phyloP scores from a whole-genome alignment of 306 rosid species.

The Adenanthera pavonina region DNA sequence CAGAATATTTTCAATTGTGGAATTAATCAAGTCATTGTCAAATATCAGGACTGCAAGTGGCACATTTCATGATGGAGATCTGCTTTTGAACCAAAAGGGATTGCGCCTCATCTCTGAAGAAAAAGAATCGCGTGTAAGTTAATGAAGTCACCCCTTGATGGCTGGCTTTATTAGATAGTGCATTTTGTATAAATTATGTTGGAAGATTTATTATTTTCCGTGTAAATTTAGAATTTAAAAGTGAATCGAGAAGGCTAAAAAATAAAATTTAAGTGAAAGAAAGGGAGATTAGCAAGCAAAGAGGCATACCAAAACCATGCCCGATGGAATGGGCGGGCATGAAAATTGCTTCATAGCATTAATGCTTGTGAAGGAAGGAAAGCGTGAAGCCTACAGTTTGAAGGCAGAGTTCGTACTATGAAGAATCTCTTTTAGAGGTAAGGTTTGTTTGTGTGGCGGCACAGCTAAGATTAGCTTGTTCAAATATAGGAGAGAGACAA shows the following conservation, averaged over 20 bases:
- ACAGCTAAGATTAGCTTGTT: background rate
- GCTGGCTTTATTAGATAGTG: background rate
- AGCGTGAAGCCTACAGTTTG: background rate
- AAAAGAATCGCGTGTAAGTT: conserved; percentile 65
- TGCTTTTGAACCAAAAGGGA: conserved; percentile 81
- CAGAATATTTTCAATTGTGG: conserved; percentile 5
- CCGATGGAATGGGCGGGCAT: background rate
- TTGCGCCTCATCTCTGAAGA: conserved; percentile 85
- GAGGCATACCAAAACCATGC: background rate
- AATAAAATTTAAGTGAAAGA: background rate
- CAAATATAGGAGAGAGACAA: background rate
- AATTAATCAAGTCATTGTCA: conserved; percentile 32
- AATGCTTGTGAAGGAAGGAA: background rate
- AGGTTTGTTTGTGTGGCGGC: background rate
- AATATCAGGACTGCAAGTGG: conserved; percentile 68
- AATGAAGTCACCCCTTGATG: conserved; percentile 1
- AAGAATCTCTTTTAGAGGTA: background rate
- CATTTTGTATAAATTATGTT: conserved; percentile 14
- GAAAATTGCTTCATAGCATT: background rate
- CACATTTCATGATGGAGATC: conserved; percentile 93
- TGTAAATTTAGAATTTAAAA: background rate
- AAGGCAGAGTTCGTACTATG: background rate
- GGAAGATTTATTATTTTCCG: background rate
- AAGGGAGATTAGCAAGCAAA: background rate
- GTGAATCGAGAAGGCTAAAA: background rate